A percentile compares a stretch with the other conserved stretches of the same genome.
Evolutionary conservation across 805 yeast genomes (phyloP).

Genomic region (Pichia rugopelliculosa): DNA sequence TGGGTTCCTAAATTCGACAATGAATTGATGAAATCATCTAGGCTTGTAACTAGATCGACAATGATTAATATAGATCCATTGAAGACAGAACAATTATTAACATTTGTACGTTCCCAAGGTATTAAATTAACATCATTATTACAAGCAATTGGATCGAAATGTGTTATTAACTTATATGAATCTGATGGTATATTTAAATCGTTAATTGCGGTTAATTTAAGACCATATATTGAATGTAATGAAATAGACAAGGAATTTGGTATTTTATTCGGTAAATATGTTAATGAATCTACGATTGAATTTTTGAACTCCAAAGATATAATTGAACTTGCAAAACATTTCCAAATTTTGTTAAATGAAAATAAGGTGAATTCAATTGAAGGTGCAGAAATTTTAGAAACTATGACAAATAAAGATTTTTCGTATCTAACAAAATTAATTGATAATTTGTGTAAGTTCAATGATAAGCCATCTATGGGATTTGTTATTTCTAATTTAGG

Average conservation of each 20-base stretch:
- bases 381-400: constrained; percentile 4
- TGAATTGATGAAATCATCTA: constrained; percentile 1
- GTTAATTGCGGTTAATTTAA: constrained; percentile 8
- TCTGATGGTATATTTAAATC: constrained; percentile 1
- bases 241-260: constrained; percentile 3
- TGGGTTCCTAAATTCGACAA: background rate
- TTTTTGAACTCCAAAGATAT: background rate
- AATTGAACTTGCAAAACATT: background rate
- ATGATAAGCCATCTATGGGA: constrained; percentile 4
- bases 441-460: constrained; percentile 1
- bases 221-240: background rate
- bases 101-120: background rate
- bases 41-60: constrained; percentile 2
- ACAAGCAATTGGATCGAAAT: constrained; percentile 4
- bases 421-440: background rate
- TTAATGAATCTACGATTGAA: background rate
- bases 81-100: background rate
- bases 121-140: constrained; percentile 9
- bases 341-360: constrained; percentile 2
- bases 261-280: constrained; percentile 7
- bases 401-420: background rate
- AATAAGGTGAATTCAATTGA: constrained; percentile 1
- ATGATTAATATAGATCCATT: background rate
- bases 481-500: constrained; percentile 12
- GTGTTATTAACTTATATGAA: background rate